Evolutionary conservation across 495 filamentous ascomycete genomes (phyloP).

Genomic region (Saxispiralis lemnorum): DNA sequence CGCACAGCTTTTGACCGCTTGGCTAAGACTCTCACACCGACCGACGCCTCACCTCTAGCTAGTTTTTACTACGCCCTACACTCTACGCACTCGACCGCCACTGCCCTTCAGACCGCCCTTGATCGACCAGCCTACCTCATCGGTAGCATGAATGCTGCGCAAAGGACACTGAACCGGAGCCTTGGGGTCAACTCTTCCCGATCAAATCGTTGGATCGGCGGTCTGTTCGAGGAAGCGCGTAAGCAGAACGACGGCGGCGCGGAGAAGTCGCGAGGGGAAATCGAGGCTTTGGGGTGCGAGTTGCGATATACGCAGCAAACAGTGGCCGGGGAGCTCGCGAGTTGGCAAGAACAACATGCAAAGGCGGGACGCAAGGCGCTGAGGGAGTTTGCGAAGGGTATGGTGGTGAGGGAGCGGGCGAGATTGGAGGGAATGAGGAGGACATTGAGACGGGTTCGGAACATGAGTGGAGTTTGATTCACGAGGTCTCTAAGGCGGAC

Average conservation of each 20-base stretch:
- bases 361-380: conserved; percentile 58
- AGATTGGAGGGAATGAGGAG: conserved; percentile 66
- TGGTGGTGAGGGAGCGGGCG: conserved; percentile 61
- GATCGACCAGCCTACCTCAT: conserved; percentile 68
- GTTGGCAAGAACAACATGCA: conserved; percentile 79
- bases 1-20: conserved; percentile 56
- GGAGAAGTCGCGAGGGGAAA: conserved; percentile 42
- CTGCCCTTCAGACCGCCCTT: conserved; percentile 63
- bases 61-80: conserved; percentile 58
- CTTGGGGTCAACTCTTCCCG: conserved; percentile 48
- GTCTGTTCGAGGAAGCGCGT: conserved; percentile 75
- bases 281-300: conserved; percentile 52
- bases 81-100: conserved; percentile 57
- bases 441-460: conserved; percentile 38
- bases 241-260: conserved; percentile 63
- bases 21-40: conserved; percentile 44
- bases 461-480: neutral
- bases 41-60: conserved; percentile 55
- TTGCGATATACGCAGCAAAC: conserved; percentile 83
- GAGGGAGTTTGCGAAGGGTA: conserved; percentile 53
- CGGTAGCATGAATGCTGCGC: conserved; percentile 41
- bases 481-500: neutral
- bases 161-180: conserved; percentile 53
- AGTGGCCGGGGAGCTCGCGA: conserved; percentile 77
- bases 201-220: conserved; percentile 47